Base-by-base conservation (phyloP, 208 protist species). In the Crithidia acanthocephali region DNA sequence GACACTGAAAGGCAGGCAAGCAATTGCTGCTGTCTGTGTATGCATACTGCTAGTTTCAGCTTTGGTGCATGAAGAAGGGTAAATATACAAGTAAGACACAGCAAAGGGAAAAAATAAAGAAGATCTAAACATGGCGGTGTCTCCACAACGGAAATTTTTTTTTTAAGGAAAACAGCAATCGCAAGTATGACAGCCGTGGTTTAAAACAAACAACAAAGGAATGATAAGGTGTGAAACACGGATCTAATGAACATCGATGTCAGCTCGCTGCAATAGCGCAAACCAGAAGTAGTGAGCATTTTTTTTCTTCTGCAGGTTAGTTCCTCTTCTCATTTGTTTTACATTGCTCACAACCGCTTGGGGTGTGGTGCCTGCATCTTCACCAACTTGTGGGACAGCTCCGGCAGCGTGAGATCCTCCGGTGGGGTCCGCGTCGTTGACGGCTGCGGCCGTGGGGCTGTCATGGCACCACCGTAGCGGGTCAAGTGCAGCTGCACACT, bases 401-500 rank as follows among this genome's bases (percentile, higher is more conserved):
- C 81, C n/a, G 81, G 79, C 16, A 90, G 68, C n/a, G 75, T 80
- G 47, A 91, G 60, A 4, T 55, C 53, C 40, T 88, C 70, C 22
- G 52, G 61, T 4, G 63, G 22, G 2, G 58, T 13, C 37, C n/a
- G 11, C 51, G 63, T 30, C 20, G 30, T 56, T 13, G 32, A 27
- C 2, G 23, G 62, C 42, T 15, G 32, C 30, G 28, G 44, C n/a
- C 68, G 53, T 16, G 80, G 80, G 28, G 76, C 65, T 44, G 80
- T 76, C 64, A 89, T 84, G n/a, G 57, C 35, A 7, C 81, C 82
- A 7, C 74, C 74, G 64, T 86, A 86, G 15, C 16, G 40, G 32
- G 30, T 18, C 5, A 95, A 79, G 64, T 93, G 86, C 55, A 62
- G 59, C 53, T 66, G 63, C 37, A 91, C 86, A 30, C 87, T 80